Conservation (phyloP, 202 grass and related monocot species). For the Setaria italica region DNA sequence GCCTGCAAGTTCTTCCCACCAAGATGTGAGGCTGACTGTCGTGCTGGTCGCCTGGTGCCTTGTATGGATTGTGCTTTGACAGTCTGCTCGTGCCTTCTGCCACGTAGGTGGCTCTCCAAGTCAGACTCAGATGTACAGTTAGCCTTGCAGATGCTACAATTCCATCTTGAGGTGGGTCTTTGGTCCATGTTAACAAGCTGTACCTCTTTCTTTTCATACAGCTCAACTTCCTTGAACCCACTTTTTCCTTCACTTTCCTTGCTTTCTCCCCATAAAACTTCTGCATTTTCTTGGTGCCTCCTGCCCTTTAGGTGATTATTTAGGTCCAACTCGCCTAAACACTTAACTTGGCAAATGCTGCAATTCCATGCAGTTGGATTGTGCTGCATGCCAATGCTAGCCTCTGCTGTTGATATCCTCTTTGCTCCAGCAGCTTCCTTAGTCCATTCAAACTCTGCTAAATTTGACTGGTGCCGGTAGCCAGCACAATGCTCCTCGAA, state of each 20-base stretch:
- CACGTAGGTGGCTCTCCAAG: constrained; percentile 28
- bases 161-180: constrained; percentile 33
- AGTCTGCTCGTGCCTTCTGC: constrained; percentile 36
- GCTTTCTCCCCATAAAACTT: neutral
- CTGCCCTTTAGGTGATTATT: constrained; percentile 26
- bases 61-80: neutral
- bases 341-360: constrained; percentile 36
- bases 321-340: constrained; percentile 25
- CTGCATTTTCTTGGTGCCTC: constrained; percentile 36
- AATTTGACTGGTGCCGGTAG: constrained; percentile 3
- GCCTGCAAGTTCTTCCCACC: neutral
- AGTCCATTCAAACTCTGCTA: neutral
- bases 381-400: neutral
- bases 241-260: constrained; percentile 5
- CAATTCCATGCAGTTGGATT: constrained; percentile 28
- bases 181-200: constrained; percentile 8
- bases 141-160: constrained; percentile 22
- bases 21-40: neutral
- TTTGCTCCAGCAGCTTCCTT: neutral
- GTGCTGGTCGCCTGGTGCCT: neutral
- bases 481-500: neutral
- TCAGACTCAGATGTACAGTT: constrained; percentile 37
- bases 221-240: neutral
- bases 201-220: constrained; percentile 7
- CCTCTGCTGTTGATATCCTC: neutral